A percentile compares a stretch with the other conserved stretches of the same genome.
Conservation (phyloP, 371 early-diverging fungal genomes). For the Mucor indicus region DNA sequence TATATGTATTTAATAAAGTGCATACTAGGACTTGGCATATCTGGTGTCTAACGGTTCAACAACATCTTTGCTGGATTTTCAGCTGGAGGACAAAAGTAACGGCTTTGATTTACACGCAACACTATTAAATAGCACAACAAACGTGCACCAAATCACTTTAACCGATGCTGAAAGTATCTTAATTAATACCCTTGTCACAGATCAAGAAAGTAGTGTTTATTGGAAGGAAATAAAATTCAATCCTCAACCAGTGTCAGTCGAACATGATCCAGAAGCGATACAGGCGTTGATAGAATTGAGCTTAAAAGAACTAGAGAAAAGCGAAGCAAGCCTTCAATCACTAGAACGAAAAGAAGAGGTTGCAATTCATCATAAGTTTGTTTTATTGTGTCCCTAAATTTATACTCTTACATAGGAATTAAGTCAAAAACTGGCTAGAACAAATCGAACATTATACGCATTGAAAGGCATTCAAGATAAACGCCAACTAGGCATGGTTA, state of each 20-base stretch:
- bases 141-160: neutral
- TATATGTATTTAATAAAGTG: neutral
- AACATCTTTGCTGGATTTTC: neutral
- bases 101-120: neutral
- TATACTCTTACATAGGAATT: neutral
- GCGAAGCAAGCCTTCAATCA: slow-evolving; percentile 3
- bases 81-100: too few relatives aligned
- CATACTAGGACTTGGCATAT: slow-evolving; percentile 1
- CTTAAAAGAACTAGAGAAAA: slow-evolving; percentile 4
- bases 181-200: neutral
- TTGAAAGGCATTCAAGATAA: slow-evolving; percentile 8
- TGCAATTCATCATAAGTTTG: too few relatives aligned
- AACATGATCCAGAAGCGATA: slow-evolving; percentile 6
- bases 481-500: slow-evolving; percentile 3
- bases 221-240: too few relatives aligned
- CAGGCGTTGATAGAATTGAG: neutral
- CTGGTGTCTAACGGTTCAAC: neutral
- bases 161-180: neutral
- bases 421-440: slow-evolving; percentile 6
- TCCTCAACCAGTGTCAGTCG: neutral
- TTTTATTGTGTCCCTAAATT: too few relatives aligned
- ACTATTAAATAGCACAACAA: neutral
- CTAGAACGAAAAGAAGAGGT: slow-evolving; percentile 5
- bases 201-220: too few relatives aligned
- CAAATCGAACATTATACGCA: slow-evolving; percentile 19